A percentile compares a stretch with the other conserved stretches of the same genome.
Conservation (phyloP, 345 rosid genomes). For the Hevea brasiliensis region DNA sequence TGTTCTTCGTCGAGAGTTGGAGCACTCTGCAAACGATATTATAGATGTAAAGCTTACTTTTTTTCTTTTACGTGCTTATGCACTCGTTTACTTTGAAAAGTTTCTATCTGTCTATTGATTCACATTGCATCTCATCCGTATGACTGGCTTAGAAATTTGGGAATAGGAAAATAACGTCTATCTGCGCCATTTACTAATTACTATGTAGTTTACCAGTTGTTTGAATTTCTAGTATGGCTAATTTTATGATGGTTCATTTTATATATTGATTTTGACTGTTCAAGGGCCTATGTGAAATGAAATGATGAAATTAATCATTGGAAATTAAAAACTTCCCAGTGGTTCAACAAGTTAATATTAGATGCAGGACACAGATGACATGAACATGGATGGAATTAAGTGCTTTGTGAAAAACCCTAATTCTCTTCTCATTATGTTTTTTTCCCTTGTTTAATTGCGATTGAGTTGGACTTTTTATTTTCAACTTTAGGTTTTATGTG, state of each 20-base stretch:
- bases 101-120: too few species aligned
- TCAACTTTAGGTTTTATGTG: not conserved
- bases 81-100: too few species aligned
- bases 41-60: constrained; percentile 37
- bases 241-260: too few species aligned
- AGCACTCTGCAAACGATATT: constrained; percentile 65
- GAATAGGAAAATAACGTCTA: too few species aligned
- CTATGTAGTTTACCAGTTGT: too few species aligned
- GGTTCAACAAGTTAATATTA: not conserved
- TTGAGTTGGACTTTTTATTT: too few species aligned
- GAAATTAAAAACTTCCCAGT: not conserved
- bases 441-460: too few species aligned
- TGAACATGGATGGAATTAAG: not conserved
- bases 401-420: not conserved
- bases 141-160: too few species aligned
- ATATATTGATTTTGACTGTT: too few species aligned
- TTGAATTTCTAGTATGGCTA: not conserved
- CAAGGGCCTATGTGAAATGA: not conserved
- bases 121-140: not conserved
- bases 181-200: too few species aligned
- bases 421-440: not conserved
- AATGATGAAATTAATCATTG: not conserved
- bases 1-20: constrained; percentile 74
- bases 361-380: not conserved
- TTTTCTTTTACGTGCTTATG: constrained; percentile 24